A percentile compares a stretch with the other conserved stretches of the same genome.
These are phyloP conservation scores for Tetradesmus lagerheimii DNA, from an alignment of 139 green algal species.

Conservation along the genomic window DNA sequence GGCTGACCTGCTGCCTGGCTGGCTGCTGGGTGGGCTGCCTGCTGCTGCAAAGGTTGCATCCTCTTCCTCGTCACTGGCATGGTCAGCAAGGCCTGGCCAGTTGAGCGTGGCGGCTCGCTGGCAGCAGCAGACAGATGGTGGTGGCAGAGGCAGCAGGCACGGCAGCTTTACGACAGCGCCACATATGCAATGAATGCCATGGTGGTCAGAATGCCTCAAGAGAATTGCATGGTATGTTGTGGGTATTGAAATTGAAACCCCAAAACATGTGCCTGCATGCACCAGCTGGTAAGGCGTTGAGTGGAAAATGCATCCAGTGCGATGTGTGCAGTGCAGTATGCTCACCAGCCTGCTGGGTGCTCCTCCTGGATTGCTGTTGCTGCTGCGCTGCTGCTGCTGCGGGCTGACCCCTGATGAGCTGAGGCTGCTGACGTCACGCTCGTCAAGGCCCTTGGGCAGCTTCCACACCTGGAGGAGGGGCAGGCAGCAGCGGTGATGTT, in stretches of 20 bases:
- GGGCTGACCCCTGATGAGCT: neutral
- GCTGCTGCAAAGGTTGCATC: neutral
- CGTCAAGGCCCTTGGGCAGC: conserved; percentile 67
- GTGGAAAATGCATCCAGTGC: too few species aligned
- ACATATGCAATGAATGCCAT: too few species aligned
- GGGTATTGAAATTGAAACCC: too few species aligned
- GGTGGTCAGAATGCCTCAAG: too few species aligned
- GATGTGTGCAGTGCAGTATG: neutral
- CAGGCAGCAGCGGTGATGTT: neutral
- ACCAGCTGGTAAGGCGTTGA: too few species aligned
- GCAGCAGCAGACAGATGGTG: neutral
- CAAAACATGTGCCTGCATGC: too few species aligned
- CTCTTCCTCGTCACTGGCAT: neutral
- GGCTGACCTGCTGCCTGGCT: neutral
- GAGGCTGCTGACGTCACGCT: conserved; percentile 20
- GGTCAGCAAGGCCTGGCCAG: neutral
- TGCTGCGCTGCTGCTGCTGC: conserved; percentile 28
- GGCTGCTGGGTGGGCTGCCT: neutral
- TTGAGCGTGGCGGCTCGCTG: conserved; percentile 10
- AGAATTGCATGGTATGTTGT: too few species aligned
- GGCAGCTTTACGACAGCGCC: neutral
- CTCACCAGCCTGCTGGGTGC: neutral
- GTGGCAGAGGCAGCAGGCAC: neutral
- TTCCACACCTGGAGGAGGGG: conserved; percentile 76
- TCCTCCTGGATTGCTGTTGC: neutral